Evolutionary conservation across 441 rosid species (phyloP), one percentile per base, ranked within the genome.

Genomic region (Adansonia madagascariensis): DNA sequence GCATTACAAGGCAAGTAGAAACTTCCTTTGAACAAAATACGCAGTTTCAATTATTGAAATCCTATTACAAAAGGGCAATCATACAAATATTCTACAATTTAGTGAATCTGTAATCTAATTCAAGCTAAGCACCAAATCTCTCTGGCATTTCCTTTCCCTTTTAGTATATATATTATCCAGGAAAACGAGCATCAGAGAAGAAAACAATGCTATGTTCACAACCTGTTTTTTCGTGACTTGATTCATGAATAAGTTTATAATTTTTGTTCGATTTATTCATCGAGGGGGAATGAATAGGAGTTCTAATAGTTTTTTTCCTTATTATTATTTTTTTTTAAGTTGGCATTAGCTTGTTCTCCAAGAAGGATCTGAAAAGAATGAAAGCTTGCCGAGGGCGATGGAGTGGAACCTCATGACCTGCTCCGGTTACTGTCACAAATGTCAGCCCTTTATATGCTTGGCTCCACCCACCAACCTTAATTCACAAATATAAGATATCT

Each of bases 401-500:
- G 47, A 92, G 89, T 0, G 99, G 97, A 55, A 92, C 99, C 77
- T 89, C 97, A 5, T 95, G 98, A 14, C 99, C 98, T 60, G 98
- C 97, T 80, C 97, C 98, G 1, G 84, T 89, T 17, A 94, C 91
- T 35, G 97, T 89, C 1, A 94, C 95, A 8, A 94, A 82, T 12
- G 97, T 91, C 77, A 95, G 73, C 66, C 99, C 98, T 82, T 82
- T 77, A 82, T 92, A 95, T 43, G 82, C 92, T 89, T 95, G 98
- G 89, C 93, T 87, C 98, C 99, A 95, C 4, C 99, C 98, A 10
- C 97, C 97, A 75, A 94, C 98, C 99, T 95, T 73, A 27, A 77
- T 46, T 62, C 67, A 62, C 44, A 62, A 56, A 47, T 1, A 59
- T 14, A 24, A 46, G 2, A 15, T 20, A n/a, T 70, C 44, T 24